phyloP scores from a whole-genome alignment of 345 rosid genomes.

The Limnanthes douglasii region DNA sequence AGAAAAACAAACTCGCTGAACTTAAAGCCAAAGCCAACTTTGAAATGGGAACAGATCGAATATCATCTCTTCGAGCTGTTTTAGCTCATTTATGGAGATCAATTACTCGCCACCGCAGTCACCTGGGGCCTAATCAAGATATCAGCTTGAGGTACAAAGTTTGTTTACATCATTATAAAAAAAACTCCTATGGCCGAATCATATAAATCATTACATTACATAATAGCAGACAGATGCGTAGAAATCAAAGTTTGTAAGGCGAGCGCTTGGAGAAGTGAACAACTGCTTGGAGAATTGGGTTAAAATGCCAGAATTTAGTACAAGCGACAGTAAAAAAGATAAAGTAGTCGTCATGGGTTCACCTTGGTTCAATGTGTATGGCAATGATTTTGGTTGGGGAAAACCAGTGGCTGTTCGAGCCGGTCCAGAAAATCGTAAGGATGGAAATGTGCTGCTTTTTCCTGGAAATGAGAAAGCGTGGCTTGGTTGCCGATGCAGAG shows the following conservation, averaged over 20 bases:
- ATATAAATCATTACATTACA: too few relatives aligned
- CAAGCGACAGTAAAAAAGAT: background rate
- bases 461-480: background rate
- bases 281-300: background rate
- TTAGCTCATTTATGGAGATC: conserved; percentile 23
- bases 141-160: too few relatives aligned
- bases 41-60: conserved; percentile 9
- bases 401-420: conserved; percentile 12
- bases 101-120: background rate
- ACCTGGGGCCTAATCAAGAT: too few relatives aligned
- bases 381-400: conserved; percentile 27
- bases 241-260: too few relatives aligned
- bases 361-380: conserved; percentile 19
- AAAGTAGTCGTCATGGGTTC: conserved; percentile 6
- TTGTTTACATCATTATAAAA: too few relatives aligned
- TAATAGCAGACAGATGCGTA: conserved; percentile 5
- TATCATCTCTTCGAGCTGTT: conserved; percentile 32
- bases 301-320: background rate
- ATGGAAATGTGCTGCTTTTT: background rate
- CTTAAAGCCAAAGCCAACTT: conserved; percentile 28
- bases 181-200: too few relatives aligned
- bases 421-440: background rate
- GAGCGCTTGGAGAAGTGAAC: too few relatives aligned
- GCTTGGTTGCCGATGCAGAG: too few relatives aligned
- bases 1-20: conserved; percentile 9